These are phyloP conservation scores for Nemophila menziesii DNA, from an alignment of 257 asterid species.

Conservation along the genomic window DNA sequence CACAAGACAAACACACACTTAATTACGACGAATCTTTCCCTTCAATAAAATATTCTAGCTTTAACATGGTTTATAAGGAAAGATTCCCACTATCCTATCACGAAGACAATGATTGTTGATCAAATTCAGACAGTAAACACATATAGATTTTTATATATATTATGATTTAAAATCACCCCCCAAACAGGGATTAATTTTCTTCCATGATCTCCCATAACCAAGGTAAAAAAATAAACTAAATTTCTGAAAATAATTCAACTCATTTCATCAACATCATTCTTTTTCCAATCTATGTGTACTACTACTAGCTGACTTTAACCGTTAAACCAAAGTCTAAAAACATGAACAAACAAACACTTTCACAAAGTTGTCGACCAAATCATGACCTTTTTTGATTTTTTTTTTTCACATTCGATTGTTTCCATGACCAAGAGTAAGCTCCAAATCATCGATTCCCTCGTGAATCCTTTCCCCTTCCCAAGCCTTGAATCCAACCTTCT, in stretches of 20 bases:
- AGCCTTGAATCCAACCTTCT: slow-evolving; percentile 65
- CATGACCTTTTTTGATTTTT: background rate
- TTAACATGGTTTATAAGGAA: slow-evolving; percentile 2
- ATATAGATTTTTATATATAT: slow-evolving; percentile 3
- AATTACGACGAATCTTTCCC: background rate
- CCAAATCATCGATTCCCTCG: slow-evolving; percentile 86
- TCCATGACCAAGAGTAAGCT: slow-evolving; percentile 41
- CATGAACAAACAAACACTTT: background rate
- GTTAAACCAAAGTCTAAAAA: background rate
- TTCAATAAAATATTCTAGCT: background rate
- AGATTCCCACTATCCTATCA: background rate
- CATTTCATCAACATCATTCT: background rate
- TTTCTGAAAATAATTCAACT: background rate
- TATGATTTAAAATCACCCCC: background rate
- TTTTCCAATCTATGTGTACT: background rate
- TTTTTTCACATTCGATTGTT: background rate
- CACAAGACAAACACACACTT: background rate
- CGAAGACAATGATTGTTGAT: slow-evolving; percentile 2
- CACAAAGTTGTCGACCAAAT: background rate
- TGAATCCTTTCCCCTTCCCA: slow-evolving; percentile 99
- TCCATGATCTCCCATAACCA: background rate
- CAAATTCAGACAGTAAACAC: background rate
- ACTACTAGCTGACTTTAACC: background rate
- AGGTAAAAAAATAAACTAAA: background rate
- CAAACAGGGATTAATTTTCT: background rate